A percentile compares a stretch with the other conserved stretches of the same genome.
These are phyloP conservation scores for Spathaspora jeffriesii DNA, from an alignment of 1,139 yeast genomes.

Conservation along the genomic window DNA sequence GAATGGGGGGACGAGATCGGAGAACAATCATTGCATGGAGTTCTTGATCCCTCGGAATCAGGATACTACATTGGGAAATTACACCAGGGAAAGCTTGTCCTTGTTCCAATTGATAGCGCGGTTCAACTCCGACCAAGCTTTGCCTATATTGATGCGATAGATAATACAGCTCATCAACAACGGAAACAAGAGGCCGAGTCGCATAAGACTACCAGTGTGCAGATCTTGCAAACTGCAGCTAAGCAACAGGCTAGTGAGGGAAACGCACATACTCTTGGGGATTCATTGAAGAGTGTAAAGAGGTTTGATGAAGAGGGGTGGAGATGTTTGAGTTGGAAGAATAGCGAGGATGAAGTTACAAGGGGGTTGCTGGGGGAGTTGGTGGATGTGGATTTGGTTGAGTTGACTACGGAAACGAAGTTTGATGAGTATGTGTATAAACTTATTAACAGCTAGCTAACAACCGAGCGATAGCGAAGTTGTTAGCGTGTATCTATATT, in stretches of 20 bases:
- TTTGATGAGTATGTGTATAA: constrained; percentile 28
- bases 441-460: constrained; percentile 7
- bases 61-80: constrained; percentile 42
- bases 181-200: constrained; percentile 18
- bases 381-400: constrained; percentile 19
- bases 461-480: not conserved
- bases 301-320: constrained; percentile 75
- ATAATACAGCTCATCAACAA: constrained; percentile 26
- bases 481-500: not conserved
- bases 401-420: constrained; percentile 26
- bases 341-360: constrained; percentile 35
- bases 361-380: constrained; percentile 28
- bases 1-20: constrained; percentile 62
- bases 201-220: constrained; percentile 29
- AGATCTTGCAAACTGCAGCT: constrained; percentile 45
- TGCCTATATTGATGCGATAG: constrained; percentile 65
- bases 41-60: constrained; percentile 56
- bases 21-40: constrained; percentile 71
- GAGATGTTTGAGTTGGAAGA: constrained; percentile 49
- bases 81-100: constrained; percentile 46
- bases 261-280: constrained; percentile 66
- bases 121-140: constrained; percentile 85
- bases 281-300: constrained; percentile 75
- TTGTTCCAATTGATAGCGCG: constrained; percentile 66
- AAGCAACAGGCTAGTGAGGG: constrained; percentile 55